These are phyloP conservation scores for Lasiodiplodia sp. DNA, from an alignment of 2,329 filamentous ascomycete species.

Conservation along the genomic window DNA sequence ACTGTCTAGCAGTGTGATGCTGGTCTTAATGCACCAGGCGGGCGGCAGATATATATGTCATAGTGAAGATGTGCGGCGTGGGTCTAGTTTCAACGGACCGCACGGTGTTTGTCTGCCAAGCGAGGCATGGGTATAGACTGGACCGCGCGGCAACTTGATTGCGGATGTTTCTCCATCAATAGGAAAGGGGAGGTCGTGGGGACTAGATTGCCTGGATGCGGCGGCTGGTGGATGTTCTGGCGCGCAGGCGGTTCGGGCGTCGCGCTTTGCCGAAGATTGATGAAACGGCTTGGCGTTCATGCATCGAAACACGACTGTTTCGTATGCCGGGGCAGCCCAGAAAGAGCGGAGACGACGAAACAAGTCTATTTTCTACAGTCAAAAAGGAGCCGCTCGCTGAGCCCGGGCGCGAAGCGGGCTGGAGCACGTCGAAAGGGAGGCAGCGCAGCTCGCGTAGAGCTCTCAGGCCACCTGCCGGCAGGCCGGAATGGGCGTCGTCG, in stretches of 20 bases:
- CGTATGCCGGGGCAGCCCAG: constrained; percentile 16
- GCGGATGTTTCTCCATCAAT: constrained; percentile 26
- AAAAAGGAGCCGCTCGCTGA: constrained; percentile 8
- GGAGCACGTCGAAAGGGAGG: constrained; percentile 3
- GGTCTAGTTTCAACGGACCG: constrained; percentile 5
- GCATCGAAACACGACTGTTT: constrained; percentile 26
- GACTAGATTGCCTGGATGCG: constrained; percentile 14
- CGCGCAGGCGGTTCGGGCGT: constrained; percentile 4
- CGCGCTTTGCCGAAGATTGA: constrained; percentile 21
- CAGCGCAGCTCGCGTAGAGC: constrained; percentile 4
- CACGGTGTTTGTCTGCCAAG: constrained; percentile 5
- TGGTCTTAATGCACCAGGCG: background rate
- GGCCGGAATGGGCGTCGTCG: background rate
- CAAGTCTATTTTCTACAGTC: constrained; percentile 21
- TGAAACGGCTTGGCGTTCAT: constrained; percentile 28
- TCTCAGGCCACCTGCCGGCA: constrained; percentile 14
- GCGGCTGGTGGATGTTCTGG: constrained; percentile 14
- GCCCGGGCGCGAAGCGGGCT: constrained; percentile 5
- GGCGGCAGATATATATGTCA: constrained; percentile 20
- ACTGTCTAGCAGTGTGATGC: constrained; percentile 22
- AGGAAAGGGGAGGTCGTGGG: constrained; percentile 16
- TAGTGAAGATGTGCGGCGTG: background rate
- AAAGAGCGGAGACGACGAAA: constrained; percentile 12
- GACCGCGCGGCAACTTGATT: constrained; percentile 15
- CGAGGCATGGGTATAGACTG: constrained; percentile 5